phyloP scores from a whole-genome alignment of 2,329 filamentous ascomycete species.

The Corinectria fuckeliana region DNA sequence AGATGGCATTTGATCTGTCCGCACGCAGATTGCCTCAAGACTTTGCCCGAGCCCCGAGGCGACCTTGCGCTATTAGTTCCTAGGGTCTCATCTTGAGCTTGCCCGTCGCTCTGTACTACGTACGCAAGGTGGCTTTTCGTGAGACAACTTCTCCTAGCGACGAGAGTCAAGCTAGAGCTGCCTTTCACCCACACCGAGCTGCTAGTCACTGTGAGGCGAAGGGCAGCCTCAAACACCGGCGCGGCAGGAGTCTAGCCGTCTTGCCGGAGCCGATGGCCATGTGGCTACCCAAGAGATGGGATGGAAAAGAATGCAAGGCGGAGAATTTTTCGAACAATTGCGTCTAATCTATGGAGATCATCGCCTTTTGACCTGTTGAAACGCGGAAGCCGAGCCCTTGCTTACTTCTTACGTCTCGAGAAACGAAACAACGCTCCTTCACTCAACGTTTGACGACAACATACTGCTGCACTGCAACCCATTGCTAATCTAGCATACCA shows the following conservation, averaged over 20 bases:
- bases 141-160: slow-evolving; percentile 10
- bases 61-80: neutral
- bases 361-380: slow-evolving; percentile 1
- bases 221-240: slow-evolving; percentile 12
- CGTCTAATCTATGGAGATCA: neutral
- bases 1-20: neutral
- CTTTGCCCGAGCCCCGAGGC: neutral
- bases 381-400: slow-evolving; percentile 2
- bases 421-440: slow-evolving; percentile 20
- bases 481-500: neutral
- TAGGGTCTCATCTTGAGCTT: neutral
- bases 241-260: slow-evolving; percentile 2
- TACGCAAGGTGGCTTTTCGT: slow-evolving; percentile 7
- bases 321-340: slow-evolving; percentile 2
- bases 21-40: neutral
- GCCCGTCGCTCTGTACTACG: neutral
- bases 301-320: slow-evolving; percentile 1
- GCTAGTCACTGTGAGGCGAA: neutral
- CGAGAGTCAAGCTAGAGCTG: neutral
- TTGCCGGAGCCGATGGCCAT: slow-evolving; percentile 5
- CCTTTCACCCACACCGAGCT: neutral
- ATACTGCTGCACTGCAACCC: neutral
- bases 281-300: neutral
- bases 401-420: neutral
- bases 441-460: slow-evolving; percentile 10